Conservation (phyloP, 31 red algal genomes). For the Bonnemaisonia californica region DNA sequence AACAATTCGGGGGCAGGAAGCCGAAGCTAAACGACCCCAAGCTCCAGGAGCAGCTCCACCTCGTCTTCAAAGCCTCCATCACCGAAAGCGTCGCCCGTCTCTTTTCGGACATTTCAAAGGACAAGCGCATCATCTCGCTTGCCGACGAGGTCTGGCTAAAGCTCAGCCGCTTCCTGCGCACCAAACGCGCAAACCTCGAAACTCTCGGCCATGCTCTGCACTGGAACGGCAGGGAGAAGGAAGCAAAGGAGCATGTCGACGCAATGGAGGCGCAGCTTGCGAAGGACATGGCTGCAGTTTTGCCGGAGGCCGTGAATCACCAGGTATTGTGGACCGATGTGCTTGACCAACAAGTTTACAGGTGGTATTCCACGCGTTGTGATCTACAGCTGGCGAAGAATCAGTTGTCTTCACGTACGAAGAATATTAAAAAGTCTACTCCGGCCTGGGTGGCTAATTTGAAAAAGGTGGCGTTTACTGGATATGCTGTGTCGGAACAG, state of each 20-base stretch:
- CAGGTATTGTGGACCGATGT: constrained; percentile 35
- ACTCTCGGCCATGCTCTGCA: constrained; percentile 40
- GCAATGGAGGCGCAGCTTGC: constrained; percentile 23
- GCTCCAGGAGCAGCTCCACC: constrained; percentile 42
- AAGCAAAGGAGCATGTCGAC: constrained; percentile 16
- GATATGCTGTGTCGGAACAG: constrained; percentile 39
- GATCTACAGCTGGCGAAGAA: constrained; percentile 53
- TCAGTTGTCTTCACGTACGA: constrained; percentile 28
- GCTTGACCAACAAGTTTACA: constrained; percentile 29
- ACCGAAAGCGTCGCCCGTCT: constrained; percentile 38
- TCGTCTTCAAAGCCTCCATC: constrained; percentile 28
- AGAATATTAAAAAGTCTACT: constrained; percentile 41
- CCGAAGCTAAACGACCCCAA: constrained; percentile 37
- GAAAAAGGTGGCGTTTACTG: constrained; percentile 39
- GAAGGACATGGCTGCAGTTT: constrained; percentile 12
- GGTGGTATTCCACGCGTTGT: constrained; percentile 35
- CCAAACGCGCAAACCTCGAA: constrained; percentile 36
- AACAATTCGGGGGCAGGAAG: constrained; percentile 48
- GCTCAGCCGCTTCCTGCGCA: constrained; percentile 22
- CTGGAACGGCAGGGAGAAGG: constrained; percentile 26
- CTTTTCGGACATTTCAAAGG: constrained; percentile 51
- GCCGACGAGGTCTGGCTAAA: constrained; percentile 30
- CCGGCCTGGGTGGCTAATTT: constrained; percentile 42
- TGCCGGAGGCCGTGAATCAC: neutral
- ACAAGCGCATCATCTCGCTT: constrained; percentile 34